Base-by-base conservation (phyloP, 352 stramenopile species). In the Pythium rishiriense region DNA sequence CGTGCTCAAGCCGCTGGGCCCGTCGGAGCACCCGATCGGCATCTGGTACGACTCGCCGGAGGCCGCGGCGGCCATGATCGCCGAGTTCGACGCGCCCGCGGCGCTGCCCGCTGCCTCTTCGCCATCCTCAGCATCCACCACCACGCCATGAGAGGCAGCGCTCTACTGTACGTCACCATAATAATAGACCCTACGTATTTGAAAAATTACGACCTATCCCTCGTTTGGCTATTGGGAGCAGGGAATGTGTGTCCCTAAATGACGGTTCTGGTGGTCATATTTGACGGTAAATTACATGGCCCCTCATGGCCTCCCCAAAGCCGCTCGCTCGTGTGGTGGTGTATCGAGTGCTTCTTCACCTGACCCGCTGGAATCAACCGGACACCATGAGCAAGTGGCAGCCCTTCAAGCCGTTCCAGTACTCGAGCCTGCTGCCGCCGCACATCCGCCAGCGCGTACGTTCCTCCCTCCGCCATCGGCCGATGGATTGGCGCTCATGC, bases 361-460 rank as follows among this genome's bases (percentile, higher is more conserved):
- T 47, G 51, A 61, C 53, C 52, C 35, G 52, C 37, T 57, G 35
- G 45, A 62, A 64, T 31, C 46, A n/a, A 55, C 26, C 62, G 15
- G 28, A 29, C 57, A 81, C 29, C 55, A 93, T 87, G 78, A 93
- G 78, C 79, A 82, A 87, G 70, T 94, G 81, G 81, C 78, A 91
- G 73, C 85, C 85, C 28, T 94, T 93, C 69, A 87, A 91, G 70
- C 83, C 81, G 69, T 93, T 91, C 70, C 69, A 78, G 73, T 90
- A 88, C 72, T 70, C 87, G 70, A 79, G 84, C 26, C 70, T 92
- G 52, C 73, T 94, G 69, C 79, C 83, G 46, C 73, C 74, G 19
- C 74, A 83, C 47, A 64, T 91, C 57, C 85, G 85, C 53, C 74
- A 89, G 70, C 89, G 87, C 69, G 79, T 90, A 57, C 43, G 69